Percentiles rank a stretch among this genome's conserved stretches.
Evolutionary conservation across 75 land plant species (phyloP).

Genomic region (Cupressus sempervirens): DNA sequence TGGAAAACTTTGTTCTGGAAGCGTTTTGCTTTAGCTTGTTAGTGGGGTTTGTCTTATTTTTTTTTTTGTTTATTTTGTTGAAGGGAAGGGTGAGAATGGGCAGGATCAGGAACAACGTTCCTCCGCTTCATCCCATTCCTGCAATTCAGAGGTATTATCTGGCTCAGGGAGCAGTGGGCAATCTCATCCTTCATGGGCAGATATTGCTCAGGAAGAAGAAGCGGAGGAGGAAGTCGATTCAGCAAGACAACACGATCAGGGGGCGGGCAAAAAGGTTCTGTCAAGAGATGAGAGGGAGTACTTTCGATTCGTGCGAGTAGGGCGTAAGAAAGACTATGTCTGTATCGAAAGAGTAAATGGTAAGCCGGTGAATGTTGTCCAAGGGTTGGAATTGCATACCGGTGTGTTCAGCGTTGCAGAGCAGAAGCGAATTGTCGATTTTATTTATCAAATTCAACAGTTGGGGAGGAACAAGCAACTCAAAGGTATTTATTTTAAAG

Average conservation of each 20-base stretch:
- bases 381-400: slow-evolving; percentile 80
- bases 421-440: slow-evolving; percentile 71
- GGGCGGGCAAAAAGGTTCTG: slow-evolving; percentile 7
- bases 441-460: slow-evolving; percentile 53
- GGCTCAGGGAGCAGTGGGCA: background rate
- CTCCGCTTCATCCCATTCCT: background rate
- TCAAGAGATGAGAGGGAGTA: slow-evolving; percentile 59
- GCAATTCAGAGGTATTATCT: background rate
- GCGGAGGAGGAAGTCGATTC: slow-evolving; percentile 9
- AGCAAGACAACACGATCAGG: background rate
- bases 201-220: slow-evolving; percentile 68
- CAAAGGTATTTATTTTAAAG: slow-evolving; percentile 33
- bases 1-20: no score
- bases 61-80: slow-evolving; percentile 6
- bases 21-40: background rate
- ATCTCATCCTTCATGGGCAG: slow-evolving; percentile 47
- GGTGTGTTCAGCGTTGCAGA: slow-evolving; percentile 84
- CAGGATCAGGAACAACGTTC: background rate
- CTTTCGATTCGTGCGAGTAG: slow-evolving; percentile 45
- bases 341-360: slow-evolving; percentile 74
- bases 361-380: slow-evolving; percentile 53
- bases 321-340: slow-evolving; percentile 65
- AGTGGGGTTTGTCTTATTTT: background rate
- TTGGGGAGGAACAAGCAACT: slow-evolving; percentile 57
- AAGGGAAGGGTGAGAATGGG: slow-evolving; percentile 11